A percentile compares a stretch with the other conserved stretches of the same genome.
Evolutionary conservation across 1,139 yeast genomes (phyloP).

Genomic region (Chernovozyma sophiae-reginae): DNA sequence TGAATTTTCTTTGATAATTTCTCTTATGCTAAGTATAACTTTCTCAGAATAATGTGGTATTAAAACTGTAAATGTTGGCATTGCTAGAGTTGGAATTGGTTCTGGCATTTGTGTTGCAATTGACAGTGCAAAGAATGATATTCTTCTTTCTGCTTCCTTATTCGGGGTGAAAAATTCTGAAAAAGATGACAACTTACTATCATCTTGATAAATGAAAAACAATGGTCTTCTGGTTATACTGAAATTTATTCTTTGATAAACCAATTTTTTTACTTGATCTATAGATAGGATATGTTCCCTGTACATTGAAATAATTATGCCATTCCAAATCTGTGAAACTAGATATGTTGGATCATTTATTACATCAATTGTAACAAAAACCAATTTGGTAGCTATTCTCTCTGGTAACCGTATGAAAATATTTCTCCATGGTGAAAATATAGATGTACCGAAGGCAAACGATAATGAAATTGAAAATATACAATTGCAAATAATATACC

Average conservation of each 20-base stretch:
- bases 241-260: conserved; percentile 49
- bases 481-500: conserved; percentile 84
- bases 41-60: conserved; percentile 86
- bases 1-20: conserved; percentile 58
- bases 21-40: conserved; percentile 59
- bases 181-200: conserved; percentile 29
- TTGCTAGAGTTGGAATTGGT: conserved; percentile 63
- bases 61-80: conserved; percentile 80
- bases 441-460: conserved; percentile 70
- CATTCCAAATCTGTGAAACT: conserved; percentile 78
- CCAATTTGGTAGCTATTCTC: conserved; percentile 62
- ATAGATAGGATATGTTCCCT: conserved; percentile 73
- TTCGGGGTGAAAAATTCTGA: conserved; percentile 47
- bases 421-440: conserved; percentile 85
- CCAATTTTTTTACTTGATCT: conserved; percentile 59
- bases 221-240: conserved; percentile 53
- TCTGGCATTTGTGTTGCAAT: conserved; percentile 74
- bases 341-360: conserved; percentile 45
- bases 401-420: conserved; percentile 72
- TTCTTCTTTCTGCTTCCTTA: conserved; percentile 76
- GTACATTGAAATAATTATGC: conserved; percentile 69
- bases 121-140: conserved; percentile 86
- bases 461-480: conserved; percentile 68
- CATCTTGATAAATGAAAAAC: conserved; percentile 76
- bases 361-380: conserved; percentile 37